Percentiles rank a stretch among this genome's conserved stretches.
These are phyloP conservation scores for Plectosphaerella plurivora DNA, from an alignment of 2,329 filamentous ascomycete species.

Conservation along the genomic window DNA sequence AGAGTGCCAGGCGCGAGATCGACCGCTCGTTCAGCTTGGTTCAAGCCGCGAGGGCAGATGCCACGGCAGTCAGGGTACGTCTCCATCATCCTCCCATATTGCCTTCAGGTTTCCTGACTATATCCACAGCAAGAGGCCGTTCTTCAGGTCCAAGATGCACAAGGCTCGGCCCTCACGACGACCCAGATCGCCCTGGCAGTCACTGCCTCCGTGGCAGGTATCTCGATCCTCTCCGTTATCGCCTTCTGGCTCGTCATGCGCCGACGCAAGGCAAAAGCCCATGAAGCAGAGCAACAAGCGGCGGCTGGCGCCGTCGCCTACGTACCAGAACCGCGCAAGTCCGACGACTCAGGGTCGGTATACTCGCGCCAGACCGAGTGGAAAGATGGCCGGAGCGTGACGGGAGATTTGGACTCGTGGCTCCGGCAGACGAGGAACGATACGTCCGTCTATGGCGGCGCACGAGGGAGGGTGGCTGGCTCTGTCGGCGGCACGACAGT, in stretches of 20 bases:
- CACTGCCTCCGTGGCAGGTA: slow-evolving; percentile 36
- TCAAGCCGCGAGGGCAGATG: slow-evolving; percentile 23
- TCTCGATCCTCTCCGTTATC: slow-evolving; percentile 31
- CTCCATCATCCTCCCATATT: not conserved
- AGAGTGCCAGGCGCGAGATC: slow-evolving; percentile 14
- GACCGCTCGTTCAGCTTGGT: slow-evolving; percentile 10
- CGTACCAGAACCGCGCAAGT: not conserved
- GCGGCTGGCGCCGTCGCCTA: not conserved
- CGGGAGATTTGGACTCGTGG: not conserved
- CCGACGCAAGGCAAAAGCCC: slow-evolving; percentile 16
- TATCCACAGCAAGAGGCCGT: slow-evolving; percentile 18
- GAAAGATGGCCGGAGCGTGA: not conserved
- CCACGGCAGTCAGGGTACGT: slow-evolving; percentile 21
- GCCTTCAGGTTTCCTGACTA: not conserved
- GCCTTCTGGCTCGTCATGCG: slow-evolving; percentile 30
- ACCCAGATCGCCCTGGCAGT: slow-evolving; percentile 37
- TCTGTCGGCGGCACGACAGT: not conserved
- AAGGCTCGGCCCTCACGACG: slow-evolving; percentile 32
- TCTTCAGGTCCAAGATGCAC: slow-evolving; percentile 24
- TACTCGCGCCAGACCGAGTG: not conserved
- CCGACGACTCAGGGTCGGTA: not conserved
- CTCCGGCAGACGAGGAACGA: not conserved
- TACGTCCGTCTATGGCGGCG: not conserved
- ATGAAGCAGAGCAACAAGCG: not conserved
- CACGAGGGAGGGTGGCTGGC: not conserved